A percentile compares a stretch with the other conserved stretches of the same genome.
Conservation (phyloP, 1,284 basidiomycete genomes). For the Vanrija pseudolonga region DNA sequence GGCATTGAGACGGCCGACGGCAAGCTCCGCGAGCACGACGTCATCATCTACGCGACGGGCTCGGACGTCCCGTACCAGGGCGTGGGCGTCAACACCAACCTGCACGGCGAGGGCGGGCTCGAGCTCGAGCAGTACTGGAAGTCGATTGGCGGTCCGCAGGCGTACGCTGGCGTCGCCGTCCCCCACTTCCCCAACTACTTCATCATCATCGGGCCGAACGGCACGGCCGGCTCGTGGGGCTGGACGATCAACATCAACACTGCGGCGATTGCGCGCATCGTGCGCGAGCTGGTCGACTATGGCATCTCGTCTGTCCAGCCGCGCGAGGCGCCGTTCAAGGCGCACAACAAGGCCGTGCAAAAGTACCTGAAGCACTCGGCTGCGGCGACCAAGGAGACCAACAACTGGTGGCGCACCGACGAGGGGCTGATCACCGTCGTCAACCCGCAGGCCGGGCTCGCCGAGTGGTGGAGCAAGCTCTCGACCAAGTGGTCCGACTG, state of each 20-base stretch:
- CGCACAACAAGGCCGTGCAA: slow-evolving; percentile 11
- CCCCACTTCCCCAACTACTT: slow-evolving; percentile 23
- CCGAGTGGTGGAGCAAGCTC: slow-evolving; percentile 6
- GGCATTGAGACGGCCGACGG: slow-evolving; percentile 2
- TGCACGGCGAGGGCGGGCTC: background rate
- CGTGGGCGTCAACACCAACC: background rate
- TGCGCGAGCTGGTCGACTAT: slow-evolving; percentile 13
- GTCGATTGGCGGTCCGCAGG: background rate
- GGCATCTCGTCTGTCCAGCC: slow-evolving; percentile 15
- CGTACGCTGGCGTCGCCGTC: slow-evolving; percentile 4
- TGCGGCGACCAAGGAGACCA: background rate
- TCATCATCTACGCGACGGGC: slow-evolving; percentile 4
- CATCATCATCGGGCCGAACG: slow-evolving; percentile 20
- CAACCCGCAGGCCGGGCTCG: background rate
- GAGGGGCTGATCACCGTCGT: slow-evolving; percentile 1
- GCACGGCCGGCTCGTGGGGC: slow-evolving; percentile 19
- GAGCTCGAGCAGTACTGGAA: slow-evolving; percentile 4
- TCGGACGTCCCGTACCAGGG: background rate
- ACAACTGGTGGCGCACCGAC: slow-evolving; percentile 3
- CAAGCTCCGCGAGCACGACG: slow-evolving; percentile 3
- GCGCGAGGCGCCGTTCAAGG: slow-evolving; percentile 5
- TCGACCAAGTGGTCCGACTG: slow-evolving; percentile 7
- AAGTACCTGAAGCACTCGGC: slow-evolving; percentile 1
- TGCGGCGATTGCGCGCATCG: slow-evolving; percentile 9
- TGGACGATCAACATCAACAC: slow-evolving; percentile 16